phyloP scores from a whole-genome alignment of 2,329 filamentous ascomycete genomes.

The Trichoderma sp. region DNA sequence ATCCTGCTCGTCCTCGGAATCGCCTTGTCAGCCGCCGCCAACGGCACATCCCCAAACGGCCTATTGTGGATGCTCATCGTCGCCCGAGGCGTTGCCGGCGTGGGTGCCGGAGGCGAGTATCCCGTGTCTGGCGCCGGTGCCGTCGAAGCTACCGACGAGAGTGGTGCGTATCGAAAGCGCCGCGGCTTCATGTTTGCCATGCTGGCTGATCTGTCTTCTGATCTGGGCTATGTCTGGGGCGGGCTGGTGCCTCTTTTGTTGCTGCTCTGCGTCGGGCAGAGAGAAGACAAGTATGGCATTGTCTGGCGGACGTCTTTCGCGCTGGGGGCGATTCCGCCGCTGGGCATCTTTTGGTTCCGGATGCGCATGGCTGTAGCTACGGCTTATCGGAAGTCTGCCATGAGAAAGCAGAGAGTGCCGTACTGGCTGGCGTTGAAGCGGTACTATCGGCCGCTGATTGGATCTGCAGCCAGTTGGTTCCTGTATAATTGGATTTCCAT shows the following conservation, averaged over 20 bases:
- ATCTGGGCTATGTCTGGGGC: slow-evolving; percentile 55
- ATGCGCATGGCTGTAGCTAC: slow-evolving; percentile 56
- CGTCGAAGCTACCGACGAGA: slow-evolving; percentile 59
- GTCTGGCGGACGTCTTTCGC: slow-evolving; percentile 58
- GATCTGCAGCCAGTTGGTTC: slow-evolving; percentile 55
- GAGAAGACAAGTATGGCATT: slow-evolving; percentile 45
- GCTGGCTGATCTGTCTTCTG: slow-evolving; percentile 54
- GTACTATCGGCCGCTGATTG: slow-evolving; percentile 55
- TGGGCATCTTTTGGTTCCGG: slow-evolving; percentile 58
- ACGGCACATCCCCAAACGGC: slow-evolving; percentile 44
- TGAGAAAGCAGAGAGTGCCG: slow-evolving; percentile 50
- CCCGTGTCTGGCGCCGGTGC: slow-evolving; percentile 55
- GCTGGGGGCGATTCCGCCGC: slow-evolving; percentile 53
- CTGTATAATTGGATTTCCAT: slow-evolving; percentile 59
- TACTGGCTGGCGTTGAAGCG: slow-evolving; percentile 52
- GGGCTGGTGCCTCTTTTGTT: slow-evolving; percentile 55
- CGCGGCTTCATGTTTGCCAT: slow-evolving; percentile 62
- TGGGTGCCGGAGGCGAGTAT: slow-evolving; percentile 56
- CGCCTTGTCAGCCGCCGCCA: slow-evolving; percentile 50
- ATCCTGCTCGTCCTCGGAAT: slow-evolving; percentile 52
- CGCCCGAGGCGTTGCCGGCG: slow-evolving; percentile 46
- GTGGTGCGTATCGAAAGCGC: slow-evolving; percentile 47
- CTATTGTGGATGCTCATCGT: slow-evolving; percentile 57
- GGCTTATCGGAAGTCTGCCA: slow-evolving; percentile 51
- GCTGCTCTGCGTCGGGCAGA: slow-evolving; percentile 52